Evolutionary conservation across 2,329 filamentous ascomycete genomes (phyloP).

Genomic region (Emmonsiellopsis sp.): DNA sequence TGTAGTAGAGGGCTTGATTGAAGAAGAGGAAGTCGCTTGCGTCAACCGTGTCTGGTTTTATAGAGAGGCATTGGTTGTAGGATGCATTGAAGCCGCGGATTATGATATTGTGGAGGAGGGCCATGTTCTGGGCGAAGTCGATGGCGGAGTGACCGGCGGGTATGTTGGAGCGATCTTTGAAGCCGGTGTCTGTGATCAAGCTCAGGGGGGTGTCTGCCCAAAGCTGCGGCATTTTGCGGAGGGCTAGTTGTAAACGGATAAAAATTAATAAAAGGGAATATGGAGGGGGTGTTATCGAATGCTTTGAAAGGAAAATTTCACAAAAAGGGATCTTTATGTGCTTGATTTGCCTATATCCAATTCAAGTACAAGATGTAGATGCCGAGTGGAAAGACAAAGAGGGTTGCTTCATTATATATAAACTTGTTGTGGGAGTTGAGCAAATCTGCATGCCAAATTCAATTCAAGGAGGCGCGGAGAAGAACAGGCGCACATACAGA

Average conservation of each 20-base stretch:
- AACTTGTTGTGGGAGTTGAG: background rate
- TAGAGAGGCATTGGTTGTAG: constrained; percentile 26
- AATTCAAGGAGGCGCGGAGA: background rate
- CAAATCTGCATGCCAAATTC: background rate
- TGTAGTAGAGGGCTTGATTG: constrained; percentile 21
- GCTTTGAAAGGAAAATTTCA: too few species aligned
- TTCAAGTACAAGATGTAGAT: background rate
- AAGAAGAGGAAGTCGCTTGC: constrained; percentile 22
- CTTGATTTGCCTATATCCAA: background rate
- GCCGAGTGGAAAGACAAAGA: too few species aligned
- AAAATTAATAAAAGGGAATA: background rate
- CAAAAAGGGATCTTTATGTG: too few species aligned
- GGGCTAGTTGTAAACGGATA: background rate
- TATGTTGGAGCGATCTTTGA: constrained; percentile 5
- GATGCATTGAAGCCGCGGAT: constrained; percentile 33
- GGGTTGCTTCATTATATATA: background rate
- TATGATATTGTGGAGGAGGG: constrained; percentile 31
- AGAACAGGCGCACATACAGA: background rate
- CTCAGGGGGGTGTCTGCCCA: constrained; percentile 8
- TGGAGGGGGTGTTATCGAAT: too few species aligned
- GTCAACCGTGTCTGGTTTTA: constrained; percentile 11
- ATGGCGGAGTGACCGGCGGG: constrained; percentile 5
- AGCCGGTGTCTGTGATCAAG: constrained; percentile 7
- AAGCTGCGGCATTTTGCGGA: constrained; percentile 4
- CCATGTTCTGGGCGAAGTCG: constrained; percentile 12